phyloP scores from a whole-genome alignment of 2,329 filamentous ascomycete genomes.

The Aspergillus brasiliensis region DNA sequence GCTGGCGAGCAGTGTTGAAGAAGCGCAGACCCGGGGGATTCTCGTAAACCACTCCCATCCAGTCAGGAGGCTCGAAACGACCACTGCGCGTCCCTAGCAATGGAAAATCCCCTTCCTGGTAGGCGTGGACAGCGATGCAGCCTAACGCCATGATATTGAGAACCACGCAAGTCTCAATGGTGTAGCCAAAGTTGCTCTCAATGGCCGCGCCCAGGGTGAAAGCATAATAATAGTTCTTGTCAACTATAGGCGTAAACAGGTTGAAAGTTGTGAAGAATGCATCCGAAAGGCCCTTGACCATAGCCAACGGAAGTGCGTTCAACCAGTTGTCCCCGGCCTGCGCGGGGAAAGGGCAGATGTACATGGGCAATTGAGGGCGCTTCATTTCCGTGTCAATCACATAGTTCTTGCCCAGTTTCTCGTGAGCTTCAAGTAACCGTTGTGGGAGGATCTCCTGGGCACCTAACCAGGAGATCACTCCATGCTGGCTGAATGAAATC shows the following conservation, averaged over 20 bases:
- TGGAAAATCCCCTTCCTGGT: constrained; percentile 53
- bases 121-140: constrained; percentile 52
- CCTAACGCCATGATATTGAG: constrained; percentile 56
- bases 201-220: constrained; percentile 53
- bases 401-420: constrained; percentile 50
- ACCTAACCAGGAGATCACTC: constrained; percentile 53
- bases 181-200: constrained; percentile 54
- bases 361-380: constrained; percentile 47
- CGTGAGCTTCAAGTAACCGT: constrained; percentile 41
- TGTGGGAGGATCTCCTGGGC: constrained; percentile 47
- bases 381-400: constrained; percentile 53
- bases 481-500: constrained; percentile 56
- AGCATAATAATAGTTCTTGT: constrained; percentile 55
- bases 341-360: constrained; percentile 40
- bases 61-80: constrained; percentile 41
- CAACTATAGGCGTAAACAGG: constrained; percentile 55
- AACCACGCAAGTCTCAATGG: constrained; percentile 55
- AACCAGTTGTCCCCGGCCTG: constrained; percentile 47
- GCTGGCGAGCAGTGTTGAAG: constrained; percentile 57
- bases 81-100: constrained; percentile 40
- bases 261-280: constrained; percentile 59
- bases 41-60: constrained; percentile 41
- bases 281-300: constrained; percentile 55
- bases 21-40: constrained; percentile 53
- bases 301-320: constrained; percentile 49